Conservation (phyloP, 1,284 basidiomycete genomes). For the Ceratobasidium theobromae region DNA sequence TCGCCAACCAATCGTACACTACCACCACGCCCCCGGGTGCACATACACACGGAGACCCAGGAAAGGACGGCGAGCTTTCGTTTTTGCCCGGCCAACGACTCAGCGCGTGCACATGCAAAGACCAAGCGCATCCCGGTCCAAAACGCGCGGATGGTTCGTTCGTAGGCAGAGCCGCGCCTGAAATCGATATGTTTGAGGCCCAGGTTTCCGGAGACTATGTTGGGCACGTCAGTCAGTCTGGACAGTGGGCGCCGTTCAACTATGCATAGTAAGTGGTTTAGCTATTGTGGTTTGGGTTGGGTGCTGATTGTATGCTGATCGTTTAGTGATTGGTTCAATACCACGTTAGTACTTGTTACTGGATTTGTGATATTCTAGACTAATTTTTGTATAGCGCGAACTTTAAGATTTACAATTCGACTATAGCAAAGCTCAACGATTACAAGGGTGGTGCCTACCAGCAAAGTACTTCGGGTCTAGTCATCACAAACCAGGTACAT, state of each 20-base stretch:
- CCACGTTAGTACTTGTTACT: not conserved
- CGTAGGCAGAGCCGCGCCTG: conserved; percentile 34
- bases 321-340: conserved; percentile 41
- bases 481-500: conserved; percentile 47
- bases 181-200: conserved; percentile 39
- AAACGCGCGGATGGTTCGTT: conserved; percentile 35
- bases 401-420: conserved; percentile 50
- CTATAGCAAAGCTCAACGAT: conserved; percentile 50
- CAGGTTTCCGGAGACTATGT: conserved; percentile 37
- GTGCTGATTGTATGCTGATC: conserved; percentile 42
- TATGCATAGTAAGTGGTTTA: conserved; percentile 42
- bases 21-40: conserved; percentile 30
- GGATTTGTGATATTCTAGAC: not conserved
- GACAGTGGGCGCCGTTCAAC: conserved; percentile 58
- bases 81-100: conserved; percentile 48
- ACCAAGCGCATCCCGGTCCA: conserved; percentile 50
- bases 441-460: conserved; percentile 61
- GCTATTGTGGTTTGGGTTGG: conserved; percentile 44
- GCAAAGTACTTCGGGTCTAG: conserved; percentile 63
- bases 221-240: conserved; percentile 64
- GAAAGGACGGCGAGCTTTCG: conserved; percentile 38
- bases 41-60: conserved; percentile 40
- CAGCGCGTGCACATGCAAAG: conserved; percentile 56
- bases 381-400: conserved; percentile 39
- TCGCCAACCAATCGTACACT: conserved; percentile 43